Evolutionary conservation across 768 basidiomycete genomes (phyloP).

Genomic region (Lactifluus pinguis): DNA sequence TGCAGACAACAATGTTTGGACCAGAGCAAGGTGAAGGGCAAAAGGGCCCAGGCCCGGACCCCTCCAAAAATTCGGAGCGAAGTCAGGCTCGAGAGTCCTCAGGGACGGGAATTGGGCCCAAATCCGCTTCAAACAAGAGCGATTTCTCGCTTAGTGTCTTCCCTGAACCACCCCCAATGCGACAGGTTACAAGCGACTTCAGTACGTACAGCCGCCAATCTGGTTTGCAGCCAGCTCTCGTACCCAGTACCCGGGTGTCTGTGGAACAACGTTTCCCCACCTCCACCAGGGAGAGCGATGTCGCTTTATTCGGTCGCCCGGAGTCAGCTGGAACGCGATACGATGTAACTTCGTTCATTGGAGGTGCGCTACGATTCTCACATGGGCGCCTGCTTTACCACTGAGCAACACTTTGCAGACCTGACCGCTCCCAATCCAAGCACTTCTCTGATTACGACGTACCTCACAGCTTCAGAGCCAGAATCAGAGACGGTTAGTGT

Average conservation of each 20-base stretch:
- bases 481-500: slow-evolving; percentile 5
- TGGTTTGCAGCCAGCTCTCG: not conserved
- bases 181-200: not conserved
- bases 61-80: not conserved
- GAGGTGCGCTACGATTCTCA: slow-evolving; percentile 26
- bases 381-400: not conserved
- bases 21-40: not conserved
- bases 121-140: slow-evolving; percentile 24
- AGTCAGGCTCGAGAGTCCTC: slow-evolving; percentile 6
- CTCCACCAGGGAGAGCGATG: slow-evolving; percentile 14
- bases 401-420: slow-evolving; percentile 22
- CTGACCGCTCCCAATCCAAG: slow-evolving; percentile 26
- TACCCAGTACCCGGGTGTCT: slow-evolving; percentile 22
- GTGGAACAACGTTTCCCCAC: slow-evolving; percentile 20
- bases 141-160: slow-evolving; percentile 70
- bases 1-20: slow-evolving; percentile 33
- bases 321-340: slow-evolving; percentile 48
- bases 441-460: not conserved
- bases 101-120: slow-evolving; percentile 1
- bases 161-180: slow-evolving; percentile 46
- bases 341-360: slow-evolving; percentile 71
- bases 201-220: not conserved
- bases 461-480: not conserved
- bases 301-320: slow-evolving; percentile 10
- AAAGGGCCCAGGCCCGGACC: not conserved